These are phyloP conservation scores for Trypanosoma lewisi DNA, from an alignment of 208 protist genomes.

Conservation along the genomic window DNA sequence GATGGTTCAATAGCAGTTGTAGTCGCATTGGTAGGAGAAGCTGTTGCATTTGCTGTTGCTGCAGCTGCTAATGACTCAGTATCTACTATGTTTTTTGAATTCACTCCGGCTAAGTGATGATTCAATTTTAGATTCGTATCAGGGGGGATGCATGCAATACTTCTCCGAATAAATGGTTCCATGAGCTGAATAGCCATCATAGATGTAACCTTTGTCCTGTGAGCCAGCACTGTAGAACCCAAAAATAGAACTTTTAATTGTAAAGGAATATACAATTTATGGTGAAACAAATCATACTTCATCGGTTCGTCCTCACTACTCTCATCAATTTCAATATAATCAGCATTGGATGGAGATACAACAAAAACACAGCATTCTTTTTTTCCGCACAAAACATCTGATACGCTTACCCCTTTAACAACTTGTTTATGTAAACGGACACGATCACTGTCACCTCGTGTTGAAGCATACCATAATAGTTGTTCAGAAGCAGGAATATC, in stretches of 20 bases:
- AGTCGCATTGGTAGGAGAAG: too few species aligned
- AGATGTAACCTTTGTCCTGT: constrained; percentile 29
- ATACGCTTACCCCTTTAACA: constrained; percentile 49
- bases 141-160: constrained; percentile 51
- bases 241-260: constrained; percentile 72
- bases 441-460: constrained; percentile 20
- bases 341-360: constrained; percentile 35
- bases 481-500: constrained; percentile 35
- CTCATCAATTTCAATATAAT: constrained; percentile 34
- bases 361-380: constrained; percentile 79
- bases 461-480: constrained; percentile 62
- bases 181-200: constrained; percentile 41
- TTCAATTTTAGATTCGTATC: constrained; percentile 34
- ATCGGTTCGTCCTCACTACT: constrained; percentile 15
- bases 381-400: constrained; percentile 46
- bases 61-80: not conserved
- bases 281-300: constrained; percentile 74
- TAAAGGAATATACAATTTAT: constrained; percentile 85
- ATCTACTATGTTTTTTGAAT: constrained; percentile 10
- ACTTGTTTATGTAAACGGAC: constrained; percentile 51
- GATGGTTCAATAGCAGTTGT: not conserved
- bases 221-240: constrained; percentile 62
- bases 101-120: constrained; percentile 36
- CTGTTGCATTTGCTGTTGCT: too few species aligned
- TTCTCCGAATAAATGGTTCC: constrained; percentile 46